Evolutionary conservation across 257 asterid species (phyloP).

Genomic region (Solanum pennellii): DNA sequence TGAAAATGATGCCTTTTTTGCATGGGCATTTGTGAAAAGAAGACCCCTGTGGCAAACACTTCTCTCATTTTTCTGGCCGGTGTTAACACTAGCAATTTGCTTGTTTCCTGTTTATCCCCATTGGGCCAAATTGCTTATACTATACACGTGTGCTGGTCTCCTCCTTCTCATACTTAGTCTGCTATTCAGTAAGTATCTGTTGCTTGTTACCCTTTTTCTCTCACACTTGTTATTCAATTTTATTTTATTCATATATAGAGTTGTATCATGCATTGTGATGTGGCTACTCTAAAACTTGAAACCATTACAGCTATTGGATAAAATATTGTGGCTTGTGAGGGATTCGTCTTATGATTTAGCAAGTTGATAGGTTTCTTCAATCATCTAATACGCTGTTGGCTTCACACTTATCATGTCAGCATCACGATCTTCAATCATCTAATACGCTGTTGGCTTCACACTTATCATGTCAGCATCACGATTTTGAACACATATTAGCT

Average conservation of each 20-base stretch:
- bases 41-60: constrained; percentile 96
- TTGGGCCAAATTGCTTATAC: constrained; percentile 74
- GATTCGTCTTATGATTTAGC: background rate
- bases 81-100: constrained; percentile 94
- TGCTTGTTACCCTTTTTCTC: background rate
- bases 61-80: constrained; percentile 98
- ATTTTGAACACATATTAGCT: background rate
- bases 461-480: background rate
- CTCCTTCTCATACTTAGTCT: constrained; percentile 82
- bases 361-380: background rate
- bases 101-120: constrained; percentile 98
- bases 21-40: constrained; percentile 90
- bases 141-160: constrained; percentile 88
- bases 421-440: background rate
- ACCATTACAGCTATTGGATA: background rate
- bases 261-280: background rate
- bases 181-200: constrained; percentile 54
- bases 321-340: background rate
- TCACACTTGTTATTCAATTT: background rate
- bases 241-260: background rate
- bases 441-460: background rate
- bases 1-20: constrained; percentile 90
- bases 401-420: background rate
- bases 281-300: background rate
- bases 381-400: background rate